phyloP scores from a whole-genome alignment of 805 yeast species.

The Metschnikowia rubicola region DNA sequence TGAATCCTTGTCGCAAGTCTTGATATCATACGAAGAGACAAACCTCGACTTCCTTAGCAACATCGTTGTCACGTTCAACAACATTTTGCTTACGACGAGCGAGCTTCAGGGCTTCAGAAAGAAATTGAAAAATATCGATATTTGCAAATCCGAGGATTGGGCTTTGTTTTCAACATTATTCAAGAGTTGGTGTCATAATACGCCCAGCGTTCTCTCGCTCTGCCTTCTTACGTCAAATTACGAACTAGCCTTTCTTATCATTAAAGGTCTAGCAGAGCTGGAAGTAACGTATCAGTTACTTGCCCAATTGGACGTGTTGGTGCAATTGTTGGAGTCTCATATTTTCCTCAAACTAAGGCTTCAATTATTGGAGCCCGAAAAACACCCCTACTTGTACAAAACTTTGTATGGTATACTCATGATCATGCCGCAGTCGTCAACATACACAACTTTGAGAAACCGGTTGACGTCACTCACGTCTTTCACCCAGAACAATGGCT shows the following conservation, averaged over 20 bases:
- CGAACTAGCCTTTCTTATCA: slow-evolving; percentile 79
- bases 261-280: slow-evolving; percentile 74
- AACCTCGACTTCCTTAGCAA: slow-evolving; percentile 71
- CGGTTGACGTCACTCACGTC: slow-evolving; percentile 51
- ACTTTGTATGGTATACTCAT: slow-evolving; percentile 88
- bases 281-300: slow-evolving; percentile 77
- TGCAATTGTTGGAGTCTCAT: slow-evolving; percentile 89
- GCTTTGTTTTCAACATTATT: slow-evolving; percentile 71
- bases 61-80: slow-evolving; percentile 83
- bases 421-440: slow-evolving; percentile 91
- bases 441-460: slow-evolving; percentile 77
- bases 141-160: slow-evolving; percentile 54
- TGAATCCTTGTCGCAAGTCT: slow-evolving; percentile 71
- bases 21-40: slow-evolving; percentile 48
- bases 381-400: slow-evolving; percentile 75
- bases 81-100: slow-evolving; percentile 79
- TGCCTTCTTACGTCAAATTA: slow-evolving; percentile 86
- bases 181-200: slow-evolving; percentile 87
- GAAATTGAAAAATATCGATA: slow-evolving; percentile 56
- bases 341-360: slow-evolving; percentile 82
- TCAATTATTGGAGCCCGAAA: slow-evolving; percentile 84
- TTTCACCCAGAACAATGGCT: slow-evolving; percentile 31
- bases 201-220: slow-evolving; percentile 82
- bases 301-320: slow-evolving; percentile 83
- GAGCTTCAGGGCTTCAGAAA: slow-evolving; percentile 71